Conservation (phyloP, 1,139 yeast genomes). For the Dujonia santamariae region DNA sequence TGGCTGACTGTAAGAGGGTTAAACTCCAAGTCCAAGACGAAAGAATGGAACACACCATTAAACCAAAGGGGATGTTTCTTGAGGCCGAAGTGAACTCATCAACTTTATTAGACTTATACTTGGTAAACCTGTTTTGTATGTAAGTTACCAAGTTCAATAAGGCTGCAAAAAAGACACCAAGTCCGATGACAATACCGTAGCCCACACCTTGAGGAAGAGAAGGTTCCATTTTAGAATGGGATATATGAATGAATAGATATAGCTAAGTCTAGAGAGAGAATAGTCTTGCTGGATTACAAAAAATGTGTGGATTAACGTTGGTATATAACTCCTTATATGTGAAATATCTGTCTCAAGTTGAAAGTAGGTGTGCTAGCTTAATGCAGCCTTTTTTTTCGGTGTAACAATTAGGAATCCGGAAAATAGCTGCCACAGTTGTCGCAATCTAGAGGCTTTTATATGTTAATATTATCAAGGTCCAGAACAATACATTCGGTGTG, state of each 20-base stretch:
- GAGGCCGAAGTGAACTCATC: constrained; percentile 39
- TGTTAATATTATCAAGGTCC: too few species aligned
- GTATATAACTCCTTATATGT: too few species aligned
- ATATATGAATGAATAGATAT: background rate
- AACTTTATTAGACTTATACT: constrained; percentile 21
- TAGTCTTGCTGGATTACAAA: too few species aligned
- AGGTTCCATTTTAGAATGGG: constrained; percentile 19
- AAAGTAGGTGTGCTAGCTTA: too few species aligned
- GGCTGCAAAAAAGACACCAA: constrained; percentile 32
- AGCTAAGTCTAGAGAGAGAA: too few species aligned
- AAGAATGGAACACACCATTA: constrained; percentile 31
- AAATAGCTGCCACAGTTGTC: too few species aligned
- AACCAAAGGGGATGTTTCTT: constrained; percentile 30
- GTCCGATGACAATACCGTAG: constrained; percentile 31
- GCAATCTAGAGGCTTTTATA: too few species aligned
- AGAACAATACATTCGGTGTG: too few species aligned
- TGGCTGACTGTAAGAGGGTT: constrained; percentile 31
- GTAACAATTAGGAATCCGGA: too few species aligned
- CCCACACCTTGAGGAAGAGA: constrained; percentile 34
- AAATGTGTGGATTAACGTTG: too few species aligned
- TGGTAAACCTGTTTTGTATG: constrained; percentile 26
- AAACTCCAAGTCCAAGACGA: constrained; percentile 39
- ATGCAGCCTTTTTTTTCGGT: too few species aligned
- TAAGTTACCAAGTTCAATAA: constrained; percentile 28
- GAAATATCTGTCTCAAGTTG: too few species aligned